Evolutionary conservation across 306 rosid species (phyloP).

Genomic region (Hippophae gyantsensis): DNA sequence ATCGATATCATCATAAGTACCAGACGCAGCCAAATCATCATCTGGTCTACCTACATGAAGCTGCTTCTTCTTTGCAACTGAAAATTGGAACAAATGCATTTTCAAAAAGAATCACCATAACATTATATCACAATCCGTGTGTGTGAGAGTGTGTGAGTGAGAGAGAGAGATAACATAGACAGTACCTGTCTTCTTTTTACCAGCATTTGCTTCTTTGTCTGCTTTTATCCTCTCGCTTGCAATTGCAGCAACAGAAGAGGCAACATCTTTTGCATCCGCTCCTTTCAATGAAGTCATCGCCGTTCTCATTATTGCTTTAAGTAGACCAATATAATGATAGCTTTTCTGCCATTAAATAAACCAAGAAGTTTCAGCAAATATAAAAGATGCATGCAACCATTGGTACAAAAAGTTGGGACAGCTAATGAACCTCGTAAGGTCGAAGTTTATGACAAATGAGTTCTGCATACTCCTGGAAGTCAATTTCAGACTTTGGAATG

Average conservation of each 20-base stretch:
- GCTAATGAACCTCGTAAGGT: constrained; percentile 50
- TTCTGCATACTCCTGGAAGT: constrained; percentile 83
- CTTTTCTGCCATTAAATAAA: constrained; percentile 60
- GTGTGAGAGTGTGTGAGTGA: too few relatives aligned
- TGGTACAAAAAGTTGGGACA: too few relatives aligned
- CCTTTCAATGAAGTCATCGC: constrained; percentile 74
- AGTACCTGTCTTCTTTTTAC: constrained; percentile 84
- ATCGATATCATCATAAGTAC: constrained; percentile 52
- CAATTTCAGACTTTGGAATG: constrained; percentile 85
- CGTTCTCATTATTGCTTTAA: constrained; percentile 71
- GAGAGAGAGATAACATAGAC: too few relatives aligned
- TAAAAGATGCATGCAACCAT: too few relatives aligned
- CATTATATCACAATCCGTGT: too few relatives aligned
- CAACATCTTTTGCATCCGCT: constrained; percentile 86
- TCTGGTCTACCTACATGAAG: constrained; percentile 74
- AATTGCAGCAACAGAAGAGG: constrained; percentile 79
- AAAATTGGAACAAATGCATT: constrained; percentile 1
- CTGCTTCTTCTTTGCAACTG: constrained; percentile 86
- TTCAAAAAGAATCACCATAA: background rate
- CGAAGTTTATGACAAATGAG: constrained; percentile 60
- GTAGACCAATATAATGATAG: constrained; percentile 59
- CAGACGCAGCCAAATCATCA: constrained; percentile 48
- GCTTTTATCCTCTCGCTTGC: constrained; percentile 86
- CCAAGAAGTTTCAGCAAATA: too few relatives aligned
- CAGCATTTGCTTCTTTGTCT: constrained; percentile 84